phyloP scores from a whole-genome alignment of 257 asterid species.

The Gentiana dahurica region DNA sequence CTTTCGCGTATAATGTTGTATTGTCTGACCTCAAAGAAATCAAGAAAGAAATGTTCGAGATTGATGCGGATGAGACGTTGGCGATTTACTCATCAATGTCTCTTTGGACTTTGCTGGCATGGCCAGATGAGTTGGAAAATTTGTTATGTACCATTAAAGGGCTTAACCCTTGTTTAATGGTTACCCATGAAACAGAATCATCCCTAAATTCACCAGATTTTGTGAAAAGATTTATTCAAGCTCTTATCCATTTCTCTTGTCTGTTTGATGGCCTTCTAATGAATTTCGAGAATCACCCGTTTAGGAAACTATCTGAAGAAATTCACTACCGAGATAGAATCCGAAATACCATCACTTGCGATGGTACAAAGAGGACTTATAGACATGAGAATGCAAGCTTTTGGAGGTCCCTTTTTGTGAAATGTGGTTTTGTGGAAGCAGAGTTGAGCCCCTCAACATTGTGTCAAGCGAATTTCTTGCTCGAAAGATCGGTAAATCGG shows the following conservation, averaged over 20 bases:
- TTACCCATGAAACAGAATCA: conserved; percentile 36
- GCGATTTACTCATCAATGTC: conserved; percentile 25
- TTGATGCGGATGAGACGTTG: conserved; percentile 25
- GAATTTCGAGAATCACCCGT: background rate
- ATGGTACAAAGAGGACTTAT: no score
- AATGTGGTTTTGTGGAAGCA: background rate
- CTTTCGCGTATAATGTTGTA: no score
- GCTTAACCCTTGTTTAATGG: conserved; percentile 25
- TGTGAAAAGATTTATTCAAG: conserved; percentile 33
- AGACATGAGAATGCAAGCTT: no score
- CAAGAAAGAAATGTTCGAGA: conserved; percentile 8
- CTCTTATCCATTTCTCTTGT: conserved; percentile 29
- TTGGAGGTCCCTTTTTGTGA: background rate
- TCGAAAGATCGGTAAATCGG: background rate
- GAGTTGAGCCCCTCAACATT: background rate
- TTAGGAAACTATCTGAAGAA: conserved; percentile 22
- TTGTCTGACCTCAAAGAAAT: no score
- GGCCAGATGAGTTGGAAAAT: conserved; percentile 21
- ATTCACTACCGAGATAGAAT: conserved; percentile 8
- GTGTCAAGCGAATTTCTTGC: background rate
- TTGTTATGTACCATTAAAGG: conserved; percentile 24
- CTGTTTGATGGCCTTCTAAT: conserved; percentile 23
- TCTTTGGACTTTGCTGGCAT: conserved; percentile 21
- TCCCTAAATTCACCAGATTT: conserved; percentile 27
- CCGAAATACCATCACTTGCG: no score